Evolutionary conservation across 2,329 filamentous ascomycete genomes (phyloP).

Genomic region (Botrytis cinerea): DNA sequence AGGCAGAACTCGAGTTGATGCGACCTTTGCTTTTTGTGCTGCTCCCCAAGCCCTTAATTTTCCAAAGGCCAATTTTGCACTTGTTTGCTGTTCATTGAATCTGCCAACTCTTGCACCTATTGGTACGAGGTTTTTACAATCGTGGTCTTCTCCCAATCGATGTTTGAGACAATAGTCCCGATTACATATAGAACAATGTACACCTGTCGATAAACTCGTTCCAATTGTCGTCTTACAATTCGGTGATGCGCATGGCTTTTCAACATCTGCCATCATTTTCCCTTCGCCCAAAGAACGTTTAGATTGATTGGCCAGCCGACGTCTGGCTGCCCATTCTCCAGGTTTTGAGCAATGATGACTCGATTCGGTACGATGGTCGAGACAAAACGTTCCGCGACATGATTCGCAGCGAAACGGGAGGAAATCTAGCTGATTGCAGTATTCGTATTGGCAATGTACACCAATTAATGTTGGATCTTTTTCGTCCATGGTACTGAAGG

Average conservation of each 20-base stretch:
- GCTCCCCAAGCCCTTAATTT: conserved; percentile 79
- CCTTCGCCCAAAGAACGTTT: conserved; percentile 56
- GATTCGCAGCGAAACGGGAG: conserved; percentile 92
- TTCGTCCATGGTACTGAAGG: conserved; percentile 72
- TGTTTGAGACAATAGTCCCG: conserved; percentile 78
- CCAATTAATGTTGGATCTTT: conserved; percentile 84
- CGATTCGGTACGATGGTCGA: conserved; percentile 87
- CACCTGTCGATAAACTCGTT: conserved; percentile 64
- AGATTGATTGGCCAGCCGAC: conserved; percentile 56
- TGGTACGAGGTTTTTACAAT: conserved; percentile 75
- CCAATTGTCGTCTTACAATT: conserved; percentile 71
- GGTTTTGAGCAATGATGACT: conserved; percentile 68
- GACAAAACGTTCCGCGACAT: conserved; percentile 82
- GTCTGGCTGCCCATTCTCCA: conserved; percentile 63
- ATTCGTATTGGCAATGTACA: conserved; percentile 85
- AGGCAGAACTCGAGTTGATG: conserved; percentile 52
- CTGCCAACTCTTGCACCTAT: conserved; percentile 53
- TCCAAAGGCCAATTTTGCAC: conserved; percentile 72
- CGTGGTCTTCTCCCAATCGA: conserved; percentile 76
- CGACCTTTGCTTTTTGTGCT: conserved; percentile 62
- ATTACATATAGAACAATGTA: conserved; percentile 72
- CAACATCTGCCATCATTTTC: conserved; percentile 55
- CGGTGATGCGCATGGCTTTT: conserved; percentile 68
- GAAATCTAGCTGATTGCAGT: conserved; percentile 95
- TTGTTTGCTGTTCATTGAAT: conserved; percentile 55